These are phyloP conservation scores for Haplosporangium sp. DNA, from an alignment of 371 early-diverging fungal genomes.

Conservation along the genomic window DNA sequence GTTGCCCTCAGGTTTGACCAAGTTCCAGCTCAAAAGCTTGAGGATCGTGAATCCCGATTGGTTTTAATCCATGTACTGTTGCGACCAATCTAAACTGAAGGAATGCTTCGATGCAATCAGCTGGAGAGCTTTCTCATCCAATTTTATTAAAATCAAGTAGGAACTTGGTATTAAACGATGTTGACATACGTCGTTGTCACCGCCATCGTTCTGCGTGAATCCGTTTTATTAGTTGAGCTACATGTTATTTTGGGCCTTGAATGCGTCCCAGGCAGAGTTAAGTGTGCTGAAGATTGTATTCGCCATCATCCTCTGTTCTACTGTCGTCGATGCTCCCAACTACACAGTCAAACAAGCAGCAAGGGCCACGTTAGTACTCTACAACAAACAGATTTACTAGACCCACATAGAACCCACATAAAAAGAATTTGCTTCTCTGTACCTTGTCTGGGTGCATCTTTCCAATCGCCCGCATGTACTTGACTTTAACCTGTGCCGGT, in stretches of 20 bases:
- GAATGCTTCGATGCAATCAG: too few relatives aligned
- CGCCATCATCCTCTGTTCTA: slow-evolving; percentile 90
- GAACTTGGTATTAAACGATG: neutral
- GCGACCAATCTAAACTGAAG: too few relatives aligned
- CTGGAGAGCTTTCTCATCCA: neutral
- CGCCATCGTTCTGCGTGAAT: neutral
- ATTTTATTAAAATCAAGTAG: neutral
- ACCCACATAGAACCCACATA: slow-evolving; percentile 3
- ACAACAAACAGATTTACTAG: slow-evolving; percentile 1
- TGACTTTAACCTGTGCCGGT: slow-evolving; percentile 87
- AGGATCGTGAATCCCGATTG: too few relatives aligned
- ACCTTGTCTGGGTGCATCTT: slow-evolving; percentile 97
- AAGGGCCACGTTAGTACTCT: neutral
- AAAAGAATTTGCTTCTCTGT: slow-evolving; percentile 11
- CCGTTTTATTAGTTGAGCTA: slow-evolving; percentile 20
- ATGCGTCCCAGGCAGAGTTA: slow-evolving; percentile 95
- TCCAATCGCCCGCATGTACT: slow-evolving; percentile 93
- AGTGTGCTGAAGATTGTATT: slow-evolving; percentile 86
- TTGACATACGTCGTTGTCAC: neutral
- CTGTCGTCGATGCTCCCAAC: slow-evolving; percentile 66
- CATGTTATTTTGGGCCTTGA: slow-evolving; percentile 79
- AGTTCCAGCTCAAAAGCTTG: too few relatives aligned
- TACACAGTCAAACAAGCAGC: slow-evolving; percentile 16
- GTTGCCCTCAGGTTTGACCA: too few relatives aligned
- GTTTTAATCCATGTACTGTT: too few relatives aligned